phyloP scores from a whole-genome alignment of 2,329 filamentous ascomycete genomes.

The Scorias spongiosa region DNA sequence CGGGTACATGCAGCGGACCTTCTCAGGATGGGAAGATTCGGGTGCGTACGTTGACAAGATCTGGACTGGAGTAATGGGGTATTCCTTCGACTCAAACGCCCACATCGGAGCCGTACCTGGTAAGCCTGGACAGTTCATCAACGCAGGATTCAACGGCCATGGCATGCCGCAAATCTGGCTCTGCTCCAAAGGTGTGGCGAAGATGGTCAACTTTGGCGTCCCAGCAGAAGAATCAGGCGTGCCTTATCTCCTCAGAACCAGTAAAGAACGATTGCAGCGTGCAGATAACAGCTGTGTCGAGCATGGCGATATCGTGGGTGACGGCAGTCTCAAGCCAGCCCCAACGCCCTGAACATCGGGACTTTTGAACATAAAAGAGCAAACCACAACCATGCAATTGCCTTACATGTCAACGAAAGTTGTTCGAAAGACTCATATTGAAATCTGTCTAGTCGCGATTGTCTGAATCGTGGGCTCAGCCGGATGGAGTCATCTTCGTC shows the following conservation, averaged over 20 bases:
- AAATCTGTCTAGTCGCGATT: no score
- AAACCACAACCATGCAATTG: no score
- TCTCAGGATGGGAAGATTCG: slow-evolving; percentile 34
- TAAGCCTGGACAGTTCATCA: slow-evolving; percentile 15
- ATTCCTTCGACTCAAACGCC: slow-evolving; percentile 49
- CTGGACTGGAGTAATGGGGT: slow-evolving; percentile 55
- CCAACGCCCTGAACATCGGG: no score
- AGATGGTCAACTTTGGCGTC: slow-evolving; percentile 40
- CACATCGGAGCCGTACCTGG: slow-evolving; percentile 57
- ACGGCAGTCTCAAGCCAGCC: neutral
- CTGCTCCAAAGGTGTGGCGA: slow-evolving; percentile 46
- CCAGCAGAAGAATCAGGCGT: slow-evolving; percentile 18
- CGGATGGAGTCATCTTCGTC: no score
- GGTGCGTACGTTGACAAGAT: slow-evolving; percentile 22
- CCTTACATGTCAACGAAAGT: no score
- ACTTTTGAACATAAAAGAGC: no score
- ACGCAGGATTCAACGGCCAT: slow-evolving; percentile 38
- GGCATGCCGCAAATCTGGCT: slow-evolving; percentile 63
- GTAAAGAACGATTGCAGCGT: neutral
- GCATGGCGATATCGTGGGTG: neutral
- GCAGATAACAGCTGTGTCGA: neutral
- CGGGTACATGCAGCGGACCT: slow-evolving; percentile 33
- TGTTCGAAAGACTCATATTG: no score
- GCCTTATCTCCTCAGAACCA: neutral
- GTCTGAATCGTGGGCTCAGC: no score